Base-by-base conservation (phyloP, 352 stramenopile genomes). In the Paralagenidium karlingii region DNA sequence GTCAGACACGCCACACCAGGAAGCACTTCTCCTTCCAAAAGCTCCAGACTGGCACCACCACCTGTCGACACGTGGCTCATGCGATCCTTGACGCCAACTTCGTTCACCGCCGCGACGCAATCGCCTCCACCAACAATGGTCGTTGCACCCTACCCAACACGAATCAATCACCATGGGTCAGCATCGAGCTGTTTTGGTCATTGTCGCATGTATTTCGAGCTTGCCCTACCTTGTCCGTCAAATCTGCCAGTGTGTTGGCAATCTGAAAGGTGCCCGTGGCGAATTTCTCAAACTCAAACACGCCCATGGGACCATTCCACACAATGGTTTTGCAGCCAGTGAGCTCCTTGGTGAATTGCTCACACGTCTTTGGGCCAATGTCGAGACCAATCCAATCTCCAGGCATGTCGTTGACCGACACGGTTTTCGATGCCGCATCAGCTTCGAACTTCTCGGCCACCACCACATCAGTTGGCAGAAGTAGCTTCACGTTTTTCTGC, bases 31-130 rank as follows among this genome's bases (percentile, higher is more conserved):
- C 96, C 96, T 55, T 99, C 96, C 18, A 99, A 66, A 34, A 99
- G 77, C 70, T 99, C 96, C 43, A 99, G 73, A 29, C 86, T 97
- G 22, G 96, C 96, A 64, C 96, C 96, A 43, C 96, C 96, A 47
- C 96, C 96, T 8, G 96, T 99, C 11, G 78, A 96, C 53, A 98
- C 97, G 58, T 98, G 94, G 57, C 82, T 97, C 63, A 99, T 96
- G 40, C 93, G 84, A 32, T 82, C 62, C 16, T 74, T 89, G 25
- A 98, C 66, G 5, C 83, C 85, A 24, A 81, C 79, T 38, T 97
- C 69, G 50, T 98, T 94, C 3, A 97, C 81, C 19, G 93, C 93
- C 15, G 94, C 91, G 39, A 98, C 94, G 38, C 86, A 97, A 60
- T 99, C 94, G 25, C 95, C 95, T 27, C 95, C 95, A 28, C 95